Conservation (phyloP, 1,284 basidiomycete species). For the Sanguinoderma infundibulare region DNA sequence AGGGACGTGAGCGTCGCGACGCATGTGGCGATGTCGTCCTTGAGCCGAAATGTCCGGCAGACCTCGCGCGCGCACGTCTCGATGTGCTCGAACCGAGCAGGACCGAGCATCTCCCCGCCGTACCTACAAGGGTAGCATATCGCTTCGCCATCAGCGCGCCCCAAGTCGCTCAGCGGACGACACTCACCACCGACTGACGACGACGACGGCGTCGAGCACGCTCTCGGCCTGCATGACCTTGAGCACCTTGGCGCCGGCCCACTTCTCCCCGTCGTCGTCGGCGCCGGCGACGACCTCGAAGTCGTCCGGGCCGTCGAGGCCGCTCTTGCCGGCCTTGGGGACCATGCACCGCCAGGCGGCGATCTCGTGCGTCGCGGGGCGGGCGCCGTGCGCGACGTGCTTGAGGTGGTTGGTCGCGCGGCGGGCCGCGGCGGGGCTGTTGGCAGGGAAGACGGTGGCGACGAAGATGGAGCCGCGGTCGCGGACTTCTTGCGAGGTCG, state of each 20-base stretch:
- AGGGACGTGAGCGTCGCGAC: conserved; percentile 61
- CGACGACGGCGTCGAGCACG: conserved; percentile 63
- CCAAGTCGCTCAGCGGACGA: neutral
- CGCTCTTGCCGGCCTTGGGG: conserved; percentile 66
- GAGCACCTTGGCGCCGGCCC: conserved; percentile 66
- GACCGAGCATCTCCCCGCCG: conserved; percentile 75
- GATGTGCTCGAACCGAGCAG: conserved; percentile 78
- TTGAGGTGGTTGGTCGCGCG: conserved; percentile 52
- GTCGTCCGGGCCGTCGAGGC: conserved; percentile 73
- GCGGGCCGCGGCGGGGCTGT: conserved; percentile 51
- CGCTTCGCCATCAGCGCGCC: no score
- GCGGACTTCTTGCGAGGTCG: conserved; percentile 70
- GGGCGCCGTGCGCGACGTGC: conserved; percentile 54
- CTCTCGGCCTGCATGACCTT: conserved; percentile 74
- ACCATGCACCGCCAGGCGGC: conserved; percentile 78
- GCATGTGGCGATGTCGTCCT: conserved; percentile 66
- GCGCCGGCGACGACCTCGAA: conserved; percentile 65
- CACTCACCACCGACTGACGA: conserved; percentile 75
- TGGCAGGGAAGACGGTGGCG: conserved; percentile 60
- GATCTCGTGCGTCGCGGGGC: conserved; percentile 71
- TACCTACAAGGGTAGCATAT: conserved; percentile 55
- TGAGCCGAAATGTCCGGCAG: conserved; percentile 64
- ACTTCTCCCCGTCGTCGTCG: conserved; percentile 76
- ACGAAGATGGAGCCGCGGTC: conserved; percentile 74
- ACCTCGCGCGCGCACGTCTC: conserved; percentile 76